phyloP scores from a whole-genome alignment of 2,329 filamentous ascomycete genomes.

The Epichloe gansuensis region DNA sequence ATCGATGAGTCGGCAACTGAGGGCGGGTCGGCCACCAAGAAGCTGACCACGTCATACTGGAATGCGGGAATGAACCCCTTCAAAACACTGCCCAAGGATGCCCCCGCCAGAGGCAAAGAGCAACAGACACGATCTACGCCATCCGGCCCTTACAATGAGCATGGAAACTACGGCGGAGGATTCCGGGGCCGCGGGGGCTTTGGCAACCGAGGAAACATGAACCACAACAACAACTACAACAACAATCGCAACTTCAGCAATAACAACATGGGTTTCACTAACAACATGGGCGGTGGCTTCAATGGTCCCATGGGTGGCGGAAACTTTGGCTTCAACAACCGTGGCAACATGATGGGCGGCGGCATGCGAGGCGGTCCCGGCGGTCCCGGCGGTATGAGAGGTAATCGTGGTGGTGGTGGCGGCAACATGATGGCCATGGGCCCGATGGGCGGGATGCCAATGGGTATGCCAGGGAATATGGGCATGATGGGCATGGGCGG shows the following conservation, averaged over 20 bases:
- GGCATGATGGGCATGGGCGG: conserved; percentile 39
- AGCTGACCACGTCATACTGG: conserved; percentile 61
- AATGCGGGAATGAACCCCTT: conserved; percentile 73
- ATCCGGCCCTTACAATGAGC: conserved; percentile 34
- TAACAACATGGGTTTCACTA: conserved; percentile 34
- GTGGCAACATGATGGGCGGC: conserved; percentile 23
- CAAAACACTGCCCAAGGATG: conserved; percentile 81
- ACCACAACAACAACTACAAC: conserved; percentile 28
- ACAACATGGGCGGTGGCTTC: conserved; percentile 34
- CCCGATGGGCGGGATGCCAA: conserved; percentile 35
- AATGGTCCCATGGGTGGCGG: conserved; percentile 40
- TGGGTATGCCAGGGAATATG: conserved; percentile 46
- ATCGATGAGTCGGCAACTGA: conserved; percentile 53
- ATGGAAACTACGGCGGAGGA: conserved; percentile 33
- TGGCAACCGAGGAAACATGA: conserved; percentile 33
- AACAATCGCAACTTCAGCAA: conserved; percentile 29
- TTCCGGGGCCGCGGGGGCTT: conserved; percentile 39
- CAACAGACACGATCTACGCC: conserved; percentile 42
- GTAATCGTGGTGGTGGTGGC: conserved; percentile 29
- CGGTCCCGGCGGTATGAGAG: conserved; percentile 35
- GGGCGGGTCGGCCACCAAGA: conserved; percentile 46
- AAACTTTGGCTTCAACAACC: conserved; percentile 36
- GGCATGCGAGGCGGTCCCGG: conserved; percentile 35
- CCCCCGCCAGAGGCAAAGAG: conserved; percentile 49
- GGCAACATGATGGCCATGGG: conserved; percentile 39